These are phyloP conservation scores for Kwoniella dejecticola DNA, from an alignment of 768 basidiomycete species.

Conservation along the genomic window DNA sequence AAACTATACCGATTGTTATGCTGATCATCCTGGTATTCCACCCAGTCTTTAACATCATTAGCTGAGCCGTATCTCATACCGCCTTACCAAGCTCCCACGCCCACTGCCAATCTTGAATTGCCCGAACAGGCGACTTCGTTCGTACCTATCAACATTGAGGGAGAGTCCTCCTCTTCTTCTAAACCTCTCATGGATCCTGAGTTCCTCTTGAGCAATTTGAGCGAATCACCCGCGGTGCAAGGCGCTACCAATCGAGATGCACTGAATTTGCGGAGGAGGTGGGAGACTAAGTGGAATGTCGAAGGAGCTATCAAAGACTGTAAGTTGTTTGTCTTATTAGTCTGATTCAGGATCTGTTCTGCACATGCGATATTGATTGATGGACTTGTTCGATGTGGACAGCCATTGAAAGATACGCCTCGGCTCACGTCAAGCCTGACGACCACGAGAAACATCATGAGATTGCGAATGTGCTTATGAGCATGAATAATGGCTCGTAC, in stretches of 20 bases:
- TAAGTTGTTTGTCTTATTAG: slow-evolving; percentile 52
- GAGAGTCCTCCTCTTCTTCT: slow-evolving; percentile 46
- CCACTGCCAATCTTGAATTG: slow-evolving; percentile 56
- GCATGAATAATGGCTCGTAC: slow-evolving; percentile 84
- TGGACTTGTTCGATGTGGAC: background rate
- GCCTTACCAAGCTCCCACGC: slow-evolving; percentile 34
- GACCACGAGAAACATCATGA: slow-evolving; percentile 35
- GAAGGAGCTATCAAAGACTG: slow-evolving; percentile 74
- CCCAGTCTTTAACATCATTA: slow-evolving; percentile 61
- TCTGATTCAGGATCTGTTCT: background rate
- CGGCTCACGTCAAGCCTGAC: slow-evolving; percentile 20
- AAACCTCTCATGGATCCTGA: slow-evolving; percentile 62
- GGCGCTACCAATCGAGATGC: slow-evolving; percentile 68
- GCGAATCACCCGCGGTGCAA: slow-evolving; percentile 63
- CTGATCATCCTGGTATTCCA: too few relatives aligned
- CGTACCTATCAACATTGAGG: slow-evolving; percentile 47
- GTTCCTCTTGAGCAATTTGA: slow-evolving; percentile 63
- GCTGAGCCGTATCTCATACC: slow-evolving; percentile 58
- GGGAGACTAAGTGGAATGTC: slow-evolving; percentile 70
- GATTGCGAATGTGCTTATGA: slow-evolving; percentile 64
- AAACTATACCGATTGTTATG: too few relatives aligned
- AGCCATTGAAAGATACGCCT: slow-evolving; percentile 48
- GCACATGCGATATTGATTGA: too few relatives aligned
- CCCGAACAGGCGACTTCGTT: slow-evolving; percentile 61
- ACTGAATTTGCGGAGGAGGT: slow-evolving; percentile 61